Evolutionary conservation across 768 basidiomycete species (phyloP).

Genomic region (Amanita molliuscula): DNA sequence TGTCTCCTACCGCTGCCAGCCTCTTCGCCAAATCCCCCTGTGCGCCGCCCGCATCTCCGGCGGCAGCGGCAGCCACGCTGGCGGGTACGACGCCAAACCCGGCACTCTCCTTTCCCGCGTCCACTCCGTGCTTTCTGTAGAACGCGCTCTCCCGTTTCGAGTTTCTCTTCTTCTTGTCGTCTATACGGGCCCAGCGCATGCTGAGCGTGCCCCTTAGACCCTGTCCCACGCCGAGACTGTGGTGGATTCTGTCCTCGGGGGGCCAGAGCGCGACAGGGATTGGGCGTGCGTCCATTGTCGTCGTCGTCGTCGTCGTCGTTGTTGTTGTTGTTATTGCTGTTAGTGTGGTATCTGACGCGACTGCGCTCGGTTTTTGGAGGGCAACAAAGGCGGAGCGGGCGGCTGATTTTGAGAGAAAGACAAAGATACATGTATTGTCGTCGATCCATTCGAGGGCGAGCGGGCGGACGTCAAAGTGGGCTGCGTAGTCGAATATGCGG

Average conservation of each 20-base stretch:
- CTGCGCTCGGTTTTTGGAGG: conserved; percentile 45
- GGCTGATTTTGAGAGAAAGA: conserved; percentile 47
- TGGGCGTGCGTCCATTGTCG: conserved; percentile 51
- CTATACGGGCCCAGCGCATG: conserved; percentile 67
- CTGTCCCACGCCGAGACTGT: conserved; percentile 57
- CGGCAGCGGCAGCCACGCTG: not conserved
- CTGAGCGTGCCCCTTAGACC: conserved; percentile 55
- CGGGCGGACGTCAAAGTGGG: conserved; percentile 65
- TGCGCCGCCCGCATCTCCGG: not conserved
- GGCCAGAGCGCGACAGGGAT: conserved; percentile 74
- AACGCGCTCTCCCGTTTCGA: conserved; percentile 68
- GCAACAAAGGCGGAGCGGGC: conserved; percentile 42
- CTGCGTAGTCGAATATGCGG: conserved; percentile 73
- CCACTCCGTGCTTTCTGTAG: conserved; percentile 61
- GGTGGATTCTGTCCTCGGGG: conserved; percentile 66
- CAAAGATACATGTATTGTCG: conserved; percentile 72
- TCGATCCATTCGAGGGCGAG: conserved; percentile 81
- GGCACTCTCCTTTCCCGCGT: conserved; percentile 5
- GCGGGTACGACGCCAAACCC: not conserved
- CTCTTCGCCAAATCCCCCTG: not conserved
- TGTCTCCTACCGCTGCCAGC: not conserved
- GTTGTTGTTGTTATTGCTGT: conserved; percentile 29
- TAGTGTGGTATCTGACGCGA: not conserved
- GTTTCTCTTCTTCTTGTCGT: conserved; percentile 72
- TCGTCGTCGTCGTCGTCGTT: conserved; percentile 39